Percentiles rank a stretch among this genome's conserved stretches.
Evolutionary conservation across 495 filamentous ascomycete species (phyloP).

Genomic region (Penicillium desertorum): DNA sequence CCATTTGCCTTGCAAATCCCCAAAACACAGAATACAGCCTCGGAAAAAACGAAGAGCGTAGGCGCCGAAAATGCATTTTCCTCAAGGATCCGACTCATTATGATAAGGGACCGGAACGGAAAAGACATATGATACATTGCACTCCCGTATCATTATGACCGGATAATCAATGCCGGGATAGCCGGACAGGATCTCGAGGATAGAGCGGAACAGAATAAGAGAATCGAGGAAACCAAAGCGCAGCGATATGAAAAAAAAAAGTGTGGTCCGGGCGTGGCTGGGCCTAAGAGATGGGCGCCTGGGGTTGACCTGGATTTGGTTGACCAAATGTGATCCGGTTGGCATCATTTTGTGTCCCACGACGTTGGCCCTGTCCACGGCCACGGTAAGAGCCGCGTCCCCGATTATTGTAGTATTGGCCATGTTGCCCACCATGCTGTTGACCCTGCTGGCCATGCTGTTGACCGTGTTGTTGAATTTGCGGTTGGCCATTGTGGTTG

Average conservation of each 20-base stretch:
- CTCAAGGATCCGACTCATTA: conserved; percentile 17
- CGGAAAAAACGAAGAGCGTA: conserved; percentile 14
- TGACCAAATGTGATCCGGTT: conserved; percentile 32
- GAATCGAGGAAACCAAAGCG: conserved; percentile 6
- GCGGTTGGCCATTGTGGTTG: conserved; percentile 27
- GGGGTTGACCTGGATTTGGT: conserved; percentile 35
- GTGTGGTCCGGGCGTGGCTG: too few species aligned
- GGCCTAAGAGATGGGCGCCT: conserved; percentile 32
- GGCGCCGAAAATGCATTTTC: conserved; percentile 29
- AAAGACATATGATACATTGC: conserved; percentile 37
- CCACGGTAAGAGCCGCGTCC: conserved; percentile 46
- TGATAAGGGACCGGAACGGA: conserved; percentile 14
- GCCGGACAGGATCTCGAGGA: not conserved
- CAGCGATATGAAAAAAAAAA: conserved; percentile 3
- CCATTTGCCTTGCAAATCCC: conserved; percentile 20
- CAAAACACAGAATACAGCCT: conserved; percentile 10
- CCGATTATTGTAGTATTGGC: conserved; percentile 39
- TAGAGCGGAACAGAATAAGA: conserved; percentile 7
- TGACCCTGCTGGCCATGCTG: conserved; percentile 17
- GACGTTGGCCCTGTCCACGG: conserved; percentile 48
- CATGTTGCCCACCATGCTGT: conserved; percentile 10
- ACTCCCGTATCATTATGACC: conserved; percentile 29
- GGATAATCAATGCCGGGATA: conserved; percentile 12
- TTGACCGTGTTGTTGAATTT: conserved; percentile 12
- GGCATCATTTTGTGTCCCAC: conserved; percentile 36